A percentile compares a stretch with the other conserved stretches of the same genome.
phyloP scores from a whole-genome alignment of 2,329 filamentous ascomycete genomes.

The Graphiopsis chlorocephala region DNA sequence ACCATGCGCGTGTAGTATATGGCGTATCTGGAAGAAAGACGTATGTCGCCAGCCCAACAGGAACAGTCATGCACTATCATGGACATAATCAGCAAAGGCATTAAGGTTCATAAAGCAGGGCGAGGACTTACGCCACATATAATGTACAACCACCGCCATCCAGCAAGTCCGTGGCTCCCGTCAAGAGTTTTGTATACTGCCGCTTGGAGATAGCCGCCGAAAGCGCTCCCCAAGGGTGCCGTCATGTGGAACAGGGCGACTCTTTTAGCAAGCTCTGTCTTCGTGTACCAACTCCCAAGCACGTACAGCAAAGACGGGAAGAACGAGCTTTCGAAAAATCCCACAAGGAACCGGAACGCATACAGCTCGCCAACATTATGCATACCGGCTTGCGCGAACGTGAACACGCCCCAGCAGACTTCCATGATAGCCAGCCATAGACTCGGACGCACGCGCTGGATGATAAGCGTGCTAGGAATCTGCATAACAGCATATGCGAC shows the following conservation, averaged over 20 bases:
- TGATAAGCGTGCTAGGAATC: slow-evolving; percentile 18
- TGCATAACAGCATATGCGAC: slow-evolving; percentile 20
- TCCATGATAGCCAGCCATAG: slow-evolving; percentile 13
- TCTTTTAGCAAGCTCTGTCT: slow-evolving; percentile 1
- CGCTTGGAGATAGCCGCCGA: slow-evolving; percentile 56
- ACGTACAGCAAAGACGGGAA: slow-evolving; percentile 22
- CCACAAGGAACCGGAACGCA: slow-evolving; percentile 19
- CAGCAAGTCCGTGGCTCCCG: slow-evolving; percentile 41
- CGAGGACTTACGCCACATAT: slow-evolving; percentile 45
- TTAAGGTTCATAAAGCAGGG: not conserved
- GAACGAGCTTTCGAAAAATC: slow-evolving; percentile 20
- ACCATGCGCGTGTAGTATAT: slow-evolving; percentile 50
- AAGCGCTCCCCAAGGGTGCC: slow-evolving; percentile 21
- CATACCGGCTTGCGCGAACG: slow-evolving; percentile 19
- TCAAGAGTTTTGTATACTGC: slow-evolving; percentile 43
- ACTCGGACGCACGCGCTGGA: slow-evolving; percentile 14
- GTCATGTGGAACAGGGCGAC: slow-evolving; percentile 14
- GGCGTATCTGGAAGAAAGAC: slow-evolving; percentile 51
- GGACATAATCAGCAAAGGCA: not conserved
- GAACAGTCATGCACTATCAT: slow-evolving; percentile 44
- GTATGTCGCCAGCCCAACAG: slow-evolving; percentile 51
- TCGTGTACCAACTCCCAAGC: slow-evolving; percentile 20
- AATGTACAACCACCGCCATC: slow-evolving; percentile 53
- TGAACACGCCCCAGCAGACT: slow-evolving; percentile 17
- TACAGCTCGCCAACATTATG: slow-evolving; percentile 12